Base-by-base conservation (phyloP, 2,329 filamentous ascomycete species). In the Cladosporium sp. region DNA sequence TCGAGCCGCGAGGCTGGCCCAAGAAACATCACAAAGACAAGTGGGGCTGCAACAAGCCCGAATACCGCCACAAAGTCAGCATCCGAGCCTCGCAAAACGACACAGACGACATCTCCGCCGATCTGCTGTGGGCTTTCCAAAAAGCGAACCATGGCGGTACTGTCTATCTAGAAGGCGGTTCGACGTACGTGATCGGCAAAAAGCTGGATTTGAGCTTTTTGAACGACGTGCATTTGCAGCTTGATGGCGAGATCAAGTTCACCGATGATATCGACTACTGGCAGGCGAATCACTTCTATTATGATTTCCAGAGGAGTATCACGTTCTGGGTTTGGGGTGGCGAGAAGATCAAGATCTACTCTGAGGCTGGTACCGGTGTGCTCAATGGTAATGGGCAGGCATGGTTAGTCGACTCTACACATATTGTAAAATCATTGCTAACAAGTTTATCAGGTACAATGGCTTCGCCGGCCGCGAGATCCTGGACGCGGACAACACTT, bases 321-420 rank as follows among this genome's bases (percentile, higher is more conserved):
- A 80, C 80, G 50, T 84, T 83, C 59, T 83, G 79, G 77, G 78
- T 81, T 44, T 84, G 80, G 80, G 80, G 80, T 50, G 81, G 82
- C 9, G 73, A 78, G 54, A 70, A 82, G 54, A 79, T 85, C 61
- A 79, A 75, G 54, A 81, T 85, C 56, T 80, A 74, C 50, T 40
- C 37, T 5, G 27, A 48, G 27, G 22, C 45, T 13, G 82, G 82
- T 38, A 70, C 74, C 11, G 74, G 80, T 38, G 68, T 76, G 12
- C 68, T 84, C 38, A 78, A 84, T 51, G 80, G 77, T 0, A 80
- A 82, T 53, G 80, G 75, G 6, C 69, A 73, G 45, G 68, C 65
- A 34, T 78, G 74, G 73, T 78, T 75, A 64, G 73, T 38, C 17
- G 15, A 22, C 7, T 19, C 5, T 2, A 5, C n/a, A 6, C 17